Conservation (phyloP, 345 rosid species). For the Salix exigua region DNA sequence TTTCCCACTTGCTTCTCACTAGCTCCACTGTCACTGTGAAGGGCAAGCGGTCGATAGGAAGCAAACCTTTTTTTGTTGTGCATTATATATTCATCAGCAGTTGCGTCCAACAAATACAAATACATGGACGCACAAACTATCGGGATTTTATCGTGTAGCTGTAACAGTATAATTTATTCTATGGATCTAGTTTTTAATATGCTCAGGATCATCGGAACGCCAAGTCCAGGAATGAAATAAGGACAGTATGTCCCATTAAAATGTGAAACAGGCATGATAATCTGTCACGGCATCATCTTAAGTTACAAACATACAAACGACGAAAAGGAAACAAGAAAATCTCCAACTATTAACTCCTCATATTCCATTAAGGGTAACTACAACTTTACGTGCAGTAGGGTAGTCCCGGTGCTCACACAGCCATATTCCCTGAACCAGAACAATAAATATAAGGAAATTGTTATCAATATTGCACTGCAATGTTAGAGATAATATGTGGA, state of each 20-base stretch:
- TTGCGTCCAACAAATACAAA: not conserved
- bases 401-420: slow-evolving; percentile 91
- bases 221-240: not conserved
- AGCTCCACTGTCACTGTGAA: not conserved
- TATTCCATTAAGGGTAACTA: slow-evolving; percentile 81
- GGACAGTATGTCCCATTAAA: not conserved
- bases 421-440: slow-evolving; percentile 77
- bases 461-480: not conserved
- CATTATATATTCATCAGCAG: too few species aligned
- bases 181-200: not conserved
- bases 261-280: not conserved
- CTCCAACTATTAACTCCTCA: slow-evolving; percentile 6
- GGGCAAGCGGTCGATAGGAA: not conserved
- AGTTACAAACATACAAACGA: not conserved
- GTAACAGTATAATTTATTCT: not conserved
- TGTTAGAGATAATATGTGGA: too few species aligned
- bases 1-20: not conserved
- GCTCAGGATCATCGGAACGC: too few species aligned
- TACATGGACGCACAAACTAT: too few species aligned
- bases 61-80: too few species aligned
- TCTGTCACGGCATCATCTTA: not conserved
- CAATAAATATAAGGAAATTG: not conserved
- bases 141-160: too few species aligned
- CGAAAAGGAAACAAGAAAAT: not conserved
- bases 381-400: slow-evolving; percentile 74